phyloP scores from a whole-genome alignment of 208 protist species.

The Crithidia fasciculata region DNA sequence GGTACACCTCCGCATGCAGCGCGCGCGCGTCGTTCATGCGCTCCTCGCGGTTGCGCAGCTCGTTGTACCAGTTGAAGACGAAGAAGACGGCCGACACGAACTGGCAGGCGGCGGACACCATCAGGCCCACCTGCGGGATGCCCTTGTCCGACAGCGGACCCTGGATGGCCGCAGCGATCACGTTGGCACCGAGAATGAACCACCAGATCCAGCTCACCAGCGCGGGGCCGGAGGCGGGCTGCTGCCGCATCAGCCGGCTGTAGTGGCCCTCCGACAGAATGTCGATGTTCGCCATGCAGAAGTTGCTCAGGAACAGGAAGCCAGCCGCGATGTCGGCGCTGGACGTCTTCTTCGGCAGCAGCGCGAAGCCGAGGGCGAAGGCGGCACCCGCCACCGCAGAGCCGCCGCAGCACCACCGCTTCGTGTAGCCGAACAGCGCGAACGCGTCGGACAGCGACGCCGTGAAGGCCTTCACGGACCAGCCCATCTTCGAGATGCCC shows the following conservation, averaged over 20 bases:
- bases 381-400: constrained; percentile 42
- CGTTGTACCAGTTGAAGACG: constrained; percentile 62
- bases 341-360: constrained; percentile 35
- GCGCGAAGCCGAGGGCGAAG: constrained; percentile 39
- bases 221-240: constrained; percentile 39
- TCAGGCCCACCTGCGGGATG: constrained; percentile 38
- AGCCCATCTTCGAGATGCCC: constrained; percentile 48
- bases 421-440: constrained; percentile 61
- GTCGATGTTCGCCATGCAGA: constrained; percentile 62
- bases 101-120: constrained; percentile 46
- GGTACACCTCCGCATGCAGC: too few species aligned
- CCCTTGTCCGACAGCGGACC: constrained; percentile 53
- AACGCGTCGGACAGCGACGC: constrained; percentile 58
- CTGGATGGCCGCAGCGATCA: constrained; percentile 39
- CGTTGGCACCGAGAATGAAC: constrained; percentile 47
- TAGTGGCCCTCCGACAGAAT: constrained; percentile 75
- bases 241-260: constrained; percentile 51
- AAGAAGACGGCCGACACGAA: constrained; percentile 48
- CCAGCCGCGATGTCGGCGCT: constrained; percentile 35
- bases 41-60: constrained; percentile 49
- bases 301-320: constrained; percentile 52
- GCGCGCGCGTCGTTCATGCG: constrained; percentile 10
- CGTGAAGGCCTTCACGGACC: constrained; percentile 62
- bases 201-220: constrained; percentile 75
- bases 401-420: constrained; percentile 55